Percentiles rank a stretch among this genome's conserved stretches.
phyloP scores from a whole-genome alignment of 805 yeast genomes.

The Komagataella mondaviorum region DNA sequence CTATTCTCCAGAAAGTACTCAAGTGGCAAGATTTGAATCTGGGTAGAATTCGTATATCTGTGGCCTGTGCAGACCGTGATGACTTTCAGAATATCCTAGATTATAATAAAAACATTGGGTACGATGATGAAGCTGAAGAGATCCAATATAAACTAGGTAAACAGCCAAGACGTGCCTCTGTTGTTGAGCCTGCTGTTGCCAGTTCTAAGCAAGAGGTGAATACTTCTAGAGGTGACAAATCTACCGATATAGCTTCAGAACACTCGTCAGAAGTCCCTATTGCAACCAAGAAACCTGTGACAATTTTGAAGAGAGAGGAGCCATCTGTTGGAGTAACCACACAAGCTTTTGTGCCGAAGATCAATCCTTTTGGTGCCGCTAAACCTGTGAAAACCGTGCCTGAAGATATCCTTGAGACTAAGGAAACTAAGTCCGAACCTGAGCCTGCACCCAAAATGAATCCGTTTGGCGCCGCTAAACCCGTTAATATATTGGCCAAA shows the following conservation, averaged over 20 bases:
- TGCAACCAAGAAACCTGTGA: background rate
- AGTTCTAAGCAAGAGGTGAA: background rate
- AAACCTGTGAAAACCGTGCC: conserved; percentile 38
- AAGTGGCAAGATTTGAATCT: conserved; percentile 46
- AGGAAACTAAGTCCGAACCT: conserved; percentile 9
- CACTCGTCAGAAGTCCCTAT: background rate
- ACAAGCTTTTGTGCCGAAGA: conserved; percentile 19
- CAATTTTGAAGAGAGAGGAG: background rate
- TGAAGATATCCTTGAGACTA: conserved; percentile 21
- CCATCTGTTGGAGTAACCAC: background rate
- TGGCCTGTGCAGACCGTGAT: conserved; percentile 21
- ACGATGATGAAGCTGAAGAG: conserved; percentile 9
- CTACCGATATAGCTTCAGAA: background rate
- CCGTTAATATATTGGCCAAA: conserved; percentile 63
- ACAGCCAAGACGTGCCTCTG: background rate
- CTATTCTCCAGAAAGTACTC: conserved; percentile 41
- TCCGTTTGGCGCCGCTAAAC: conserved; percentile 79
- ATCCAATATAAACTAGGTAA: background rate
- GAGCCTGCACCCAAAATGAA: conserved; percentile 28
- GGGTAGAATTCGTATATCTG: conserved; percentile 20
- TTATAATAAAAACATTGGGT: conserved; percentile 14
- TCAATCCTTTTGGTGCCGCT: conserved; percentile 71
- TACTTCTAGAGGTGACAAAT: background rate
- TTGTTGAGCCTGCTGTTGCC: background rate
- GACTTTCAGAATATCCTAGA: conserved; percentile 22